A percentile compares a stretch with the other conserved stretches of the same genome.
Evolutionary conservation across 2,329 filamentous ascomycete species (phyloP).

Genomic region (Cryphonectria naterciae): DNA sequence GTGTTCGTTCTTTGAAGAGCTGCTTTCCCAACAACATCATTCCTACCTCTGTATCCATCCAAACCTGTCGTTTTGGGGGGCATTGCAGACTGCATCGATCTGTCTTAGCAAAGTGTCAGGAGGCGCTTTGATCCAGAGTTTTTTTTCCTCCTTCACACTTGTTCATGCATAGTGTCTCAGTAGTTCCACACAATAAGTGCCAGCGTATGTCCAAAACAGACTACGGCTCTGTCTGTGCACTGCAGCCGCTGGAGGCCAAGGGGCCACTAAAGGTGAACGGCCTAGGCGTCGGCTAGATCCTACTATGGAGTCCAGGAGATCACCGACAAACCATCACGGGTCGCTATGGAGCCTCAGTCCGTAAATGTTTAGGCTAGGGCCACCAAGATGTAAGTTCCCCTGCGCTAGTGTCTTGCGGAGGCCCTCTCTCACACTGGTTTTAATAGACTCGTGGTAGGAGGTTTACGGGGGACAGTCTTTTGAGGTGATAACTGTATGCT

Average conservation of each 20-base stretch:
- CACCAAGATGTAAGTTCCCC: neutral
- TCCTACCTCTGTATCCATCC: neutral
- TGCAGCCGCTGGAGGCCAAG: neutral
- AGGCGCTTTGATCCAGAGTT: neutral
- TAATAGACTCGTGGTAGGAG: neutral
- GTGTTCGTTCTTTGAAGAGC: neutral
- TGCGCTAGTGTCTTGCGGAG: neutral
- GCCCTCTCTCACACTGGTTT: neutral
- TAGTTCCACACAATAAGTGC: neutral
- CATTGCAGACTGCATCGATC: neutral
- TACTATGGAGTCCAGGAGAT: neutral
- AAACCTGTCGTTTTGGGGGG: neutral
- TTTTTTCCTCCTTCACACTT: neutral
- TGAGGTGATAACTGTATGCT: neutral
- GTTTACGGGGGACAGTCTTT: neutral
- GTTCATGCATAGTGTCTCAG: neutral
- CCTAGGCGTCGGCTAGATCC: neutral
- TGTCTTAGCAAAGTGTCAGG: neutral
- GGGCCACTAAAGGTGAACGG: neutral
- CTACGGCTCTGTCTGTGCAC: constrained; percentile 3
- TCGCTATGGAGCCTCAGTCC: neutral
- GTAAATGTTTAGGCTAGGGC: neutral
- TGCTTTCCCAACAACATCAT: neutral
- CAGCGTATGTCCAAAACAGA: neutral
- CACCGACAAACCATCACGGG: neutral